phyloP scores from a whole-genome alignment of 2,329 filamentous ascomycete species.

The Albophoma yamanashiensis region DNA sequence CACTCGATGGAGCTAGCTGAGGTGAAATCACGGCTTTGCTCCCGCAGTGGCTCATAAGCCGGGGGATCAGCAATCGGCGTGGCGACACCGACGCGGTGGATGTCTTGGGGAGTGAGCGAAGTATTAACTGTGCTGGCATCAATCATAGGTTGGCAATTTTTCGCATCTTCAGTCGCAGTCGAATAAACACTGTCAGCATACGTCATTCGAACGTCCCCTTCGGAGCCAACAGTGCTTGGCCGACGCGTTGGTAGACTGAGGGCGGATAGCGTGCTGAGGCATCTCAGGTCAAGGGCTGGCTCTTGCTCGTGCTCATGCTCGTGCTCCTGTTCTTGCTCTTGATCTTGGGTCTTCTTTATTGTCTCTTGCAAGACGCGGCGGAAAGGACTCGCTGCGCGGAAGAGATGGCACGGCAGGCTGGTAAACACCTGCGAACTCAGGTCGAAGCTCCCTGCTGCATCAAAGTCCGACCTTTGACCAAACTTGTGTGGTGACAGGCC shows the following conservation, averaged over 20 bases:
- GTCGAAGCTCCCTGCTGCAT: conserved; percentile 19
- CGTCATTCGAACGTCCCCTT: conserved; percentile 22
- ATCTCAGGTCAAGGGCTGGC: conserved; percentile 20
- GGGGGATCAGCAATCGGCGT: conserved; percentile 2
- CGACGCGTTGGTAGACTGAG: conserved; percentile 27
- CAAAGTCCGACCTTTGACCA: conserved; percentile 2
- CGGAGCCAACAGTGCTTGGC: conserved; percentile 27
- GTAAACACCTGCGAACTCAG: conserved; percentile 40
- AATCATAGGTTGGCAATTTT: background rate
- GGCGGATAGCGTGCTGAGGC: conserved; percentile 28
- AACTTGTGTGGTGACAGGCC: conserved; percentile 5
- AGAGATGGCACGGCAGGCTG: conserved; percentile 38
- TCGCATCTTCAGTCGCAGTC: conserved; percentile 12
- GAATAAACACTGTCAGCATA: conserved; percentile 43
- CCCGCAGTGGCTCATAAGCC: conserved; percentile 3
- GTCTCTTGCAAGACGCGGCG: conserved; percentile 38
- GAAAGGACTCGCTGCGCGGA: conserved; percentile 45
- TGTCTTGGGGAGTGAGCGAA: too few relatives aligned
- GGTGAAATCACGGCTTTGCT: conserved; percentile 24
- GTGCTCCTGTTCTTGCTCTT: conserved; percentile 6
- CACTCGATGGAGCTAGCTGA: conserved; percentile 39
- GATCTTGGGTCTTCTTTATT: conserved; percentile 26
- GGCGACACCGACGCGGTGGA: conserved; percentile 3
- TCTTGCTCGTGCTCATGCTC: background rate
- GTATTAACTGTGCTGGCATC: background rate